Evolutionary conservation across 1,284 basidiomycete species (phyloP), one percentile per base, ranked within the genome.

Genomic region (Moesziomyces globuligerus): DNA sequence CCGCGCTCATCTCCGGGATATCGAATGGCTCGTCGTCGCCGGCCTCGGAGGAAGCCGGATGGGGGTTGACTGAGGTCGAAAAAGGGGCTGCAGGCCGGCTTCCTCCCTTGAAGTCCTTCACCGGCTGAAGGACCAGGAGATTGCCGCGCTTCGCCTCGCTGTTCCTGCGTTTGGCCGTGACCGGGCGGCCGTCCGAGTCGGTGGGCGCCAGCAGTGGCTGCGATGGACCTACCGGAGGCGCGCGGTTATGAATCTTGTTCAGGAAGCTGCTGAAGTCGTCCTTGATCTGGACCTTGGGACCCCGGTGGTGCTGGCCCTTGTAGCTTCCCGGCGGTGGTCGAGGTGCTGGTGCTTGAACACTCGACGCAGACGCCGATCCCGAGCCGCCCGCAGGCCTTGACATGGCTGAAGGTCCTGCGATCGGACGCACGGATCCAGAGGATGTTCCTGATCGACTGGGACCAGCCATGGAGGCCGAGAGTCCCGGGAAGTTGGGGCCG

Each of bases 1-100:
- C 49, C 2, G 59, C 51, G 38, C 66, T 69, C 53, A 69, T 57
- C 40, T 69, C 66, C 0, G 66, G 66, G 11, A 69, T 58, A n/a
- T 40, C 59, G 40, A 62, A 51, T 0, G 43, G n/a, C 10, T 61
- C 66, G 13, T 29, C 42, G 26, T 58, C 58, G 3, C 36, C 59
- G 13, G 50, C 48, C 4, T 62, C 66, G 3, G 66, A 69, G 1
- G 66, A 62, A 4, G 50, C 26, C 4, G 58, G 54, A 41, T 45
- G 51, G 15, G n/a, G 29, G n/a, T 20, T 39, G 13, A 44, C 17
- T 4, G 48, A 42, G 11, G 24, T 6, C 1, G 44, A 20, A 28
- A 48, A 29, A 9, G 48, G 10, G 34, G 47, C 17, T 21, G 41
- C 17, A n/a, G 56, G 52, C 8, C 64, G 52, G 38, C 44, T 57